Conservation (phyloP, 306 rosid genomes). For the Cucurbita moschata region DNA sequence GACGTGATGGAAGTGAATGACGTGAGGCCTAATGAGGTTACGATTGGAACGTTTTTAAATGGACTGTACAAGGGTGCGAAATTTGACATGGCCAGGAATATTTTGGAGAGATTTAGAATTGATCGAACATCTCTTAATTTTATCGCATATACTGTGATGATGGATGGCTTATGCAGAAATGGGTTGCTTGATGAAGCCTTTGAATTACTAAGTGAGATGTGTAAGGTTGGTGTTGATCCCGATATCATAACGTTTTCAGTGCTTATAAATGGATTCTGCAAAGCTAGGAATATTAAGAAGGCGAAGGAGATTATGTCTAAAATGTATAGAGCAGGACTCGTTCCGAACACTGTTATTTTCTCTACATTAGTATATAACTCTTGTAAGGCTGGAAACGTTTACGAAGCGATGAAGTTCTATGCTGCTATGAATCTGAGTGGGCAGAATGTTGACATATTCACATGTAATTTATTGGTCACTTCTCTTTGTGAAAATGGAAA, state of each 20-base stretch:
- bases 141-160: constrained; percentile 38
- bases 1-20: constrained; percentile 43
- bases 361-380: constrained; percentile 52
- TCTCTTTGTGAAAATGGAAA: constrained; percentile 42
- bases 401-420: constrained; percentile 41
- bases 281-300: constrained; percentile 34
- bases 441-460: constrained; percentile 31
- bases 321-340: constrained; percentile 41
- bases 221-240: constrained; percentile 26
- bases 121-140: constrained; percentile 21
- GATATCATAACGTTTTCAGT: constrained; percentile 54
- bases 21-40: constrained; percentile 45
- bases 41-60: constrained; percentile 43
- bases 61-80: constrained; percentile 43
- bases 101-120: constrained; percentile 43
- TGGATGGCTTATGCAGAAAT: constrained; percentile 58
- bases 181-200: constrained; percentile 52
- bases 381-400: constrained; percentile 46
- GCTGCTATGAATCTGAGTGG: constrained; percentile 43
- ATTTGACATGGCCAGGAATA: constrained; percentile 29
- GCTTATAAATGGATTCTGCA: constrained; percentile 61
- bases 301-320: constrained; percentile 54
- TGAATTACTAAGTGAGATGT: constrained; percentile 33
- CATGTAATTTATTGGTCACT: constrained; percentile 39
- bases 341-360: constrained; percentile 38